These are phyloP conservation scores for Xylaria cubensis DNA, from an alignment of 495 filamentous ascomycete genomes.

Conservation along the genomic window DNA sequence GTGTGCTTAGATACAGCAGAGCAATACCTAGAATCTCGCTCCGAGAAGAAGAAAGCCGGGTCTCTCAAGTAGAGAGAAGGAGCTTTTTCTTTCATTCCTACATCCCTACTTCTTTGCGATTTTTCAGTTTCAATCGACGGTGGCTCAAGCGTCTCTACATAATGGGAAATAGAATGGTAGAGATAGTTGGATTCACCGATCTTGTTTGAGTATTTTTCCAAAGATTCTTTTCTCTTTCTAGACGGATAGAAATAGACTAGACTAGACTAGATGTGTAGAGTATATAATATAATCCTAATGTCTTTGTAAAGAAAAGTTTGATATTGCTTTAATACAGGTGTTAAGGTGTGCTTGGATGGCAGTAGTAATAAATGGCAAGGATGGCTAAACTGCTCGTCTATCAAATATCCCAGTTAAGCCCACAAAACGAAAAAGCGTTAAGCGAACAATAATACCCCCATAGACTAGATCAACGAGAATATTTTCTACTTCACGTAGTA, in stretches of 20 bases:
- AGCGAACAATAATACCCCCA: no score
- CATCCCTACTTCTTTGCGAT: background rate
- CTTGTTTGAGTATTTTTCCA: background rate
- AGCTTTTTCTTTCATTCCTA: background rate
- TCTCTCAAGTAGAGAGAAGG: background rate
- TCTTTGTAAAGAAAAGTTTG: background rate
- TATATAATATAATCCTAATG: background rate
- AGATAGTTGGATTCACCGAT: background rate
- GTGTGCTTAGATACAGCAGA: slow-evolving; percentile 34
- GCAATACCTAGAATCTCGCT: slow-evolving; percentile 22
- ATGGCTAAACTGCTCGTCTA: no score
- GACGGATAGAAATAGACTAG: background rate
- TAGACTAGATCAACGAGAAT: no score
- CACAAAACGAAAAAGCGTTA: no score
- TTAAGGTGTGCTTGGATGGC: background rate
- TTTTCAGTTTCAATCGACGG: background rate
- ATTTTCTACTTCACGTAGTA: no score
- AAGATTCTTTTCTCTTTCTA: background rate
- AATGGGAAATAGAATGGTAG: background rate
- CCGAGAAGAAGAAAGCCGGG: background rate
- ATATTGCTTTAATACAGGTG: background rate
- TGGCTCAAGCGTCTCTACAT: background rate
- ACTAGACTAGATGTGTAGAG: background rate
- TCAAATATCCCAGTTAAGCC: no score
- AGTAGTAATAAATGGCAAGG: background rate